Percentiles rank a stretch among this genome's conserved stretches.
Evolutionary conservation across 768 basidiomycete species (phyloP).

Genomic region (Auriscalpium vulgare): DNA sequence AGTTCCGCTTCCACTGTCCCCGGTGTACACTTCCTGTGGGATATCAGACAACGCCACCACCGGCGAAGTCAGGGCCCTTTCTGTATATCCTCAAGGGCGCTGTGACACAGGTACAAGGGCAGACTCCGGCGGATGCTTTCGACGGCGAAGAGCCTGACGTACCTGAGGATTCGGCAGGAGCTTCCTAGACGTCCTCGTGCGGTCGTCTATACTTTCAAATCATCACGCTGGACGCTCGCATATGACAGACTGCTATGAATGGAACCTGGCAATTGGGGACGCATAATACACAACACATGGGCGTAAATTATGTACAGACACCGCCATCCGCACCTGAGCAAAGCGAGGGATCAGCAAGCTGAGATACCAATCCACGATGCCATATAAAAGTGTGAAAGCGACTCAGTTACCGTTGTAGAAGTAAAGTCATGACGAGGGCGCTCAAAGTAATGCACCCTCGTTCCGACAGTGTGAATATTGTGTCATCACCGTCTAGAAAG

Average conservation of each 20-base stretch:
- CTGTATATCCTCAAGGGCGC: conserved; percentile 77
- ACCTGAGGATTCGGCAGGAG: background rate
- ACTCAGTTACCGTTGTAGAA: conserved; percentile 88
- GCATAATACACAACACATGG: background rate
- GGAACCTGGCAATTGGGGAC: background rate
- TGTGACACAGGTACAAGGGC: conserved; percentile 83
- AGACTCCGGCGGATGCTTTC: conserved; percentile 79
- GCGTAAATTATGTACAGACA: too few relatives aligned
- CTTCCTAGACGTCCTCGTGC: too few relatives aligned
- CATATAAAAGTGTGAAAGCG: conserved; percentile 5
- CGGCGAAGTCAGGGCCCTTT: conserved; percentile 68
- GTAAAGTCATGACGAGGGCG: conserved; percentile 41
- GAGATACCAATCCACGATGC: background rate
- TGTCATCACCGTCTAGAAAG: conserved; percentile 38
- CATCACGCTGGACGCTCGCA: background rate
- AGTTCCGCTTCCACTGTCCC: conserved; percentile 64
- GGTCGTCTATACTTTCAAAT: too few relatives aligned
- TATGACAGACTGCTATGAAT: background rate
- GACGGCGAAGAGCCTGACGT: conserved; percentile 34
- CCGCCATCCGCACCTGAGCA: background rate
- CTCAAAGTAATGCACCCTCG: conserved; percentile 27
- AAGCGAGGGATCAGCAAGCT: background rate
- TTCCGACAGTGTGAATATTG: conserved; percentile 74
- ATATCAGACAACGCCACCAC: conserved; percentile 75
- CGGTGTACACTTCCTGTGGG: conserved; percentile 60